A percentile compares a stretch with the other conserved stretches of the same genome.
phyloP scores from a whole-genome alignment of 805 yeast species.

The Tetrapisispora namnaoensis region DNA sequence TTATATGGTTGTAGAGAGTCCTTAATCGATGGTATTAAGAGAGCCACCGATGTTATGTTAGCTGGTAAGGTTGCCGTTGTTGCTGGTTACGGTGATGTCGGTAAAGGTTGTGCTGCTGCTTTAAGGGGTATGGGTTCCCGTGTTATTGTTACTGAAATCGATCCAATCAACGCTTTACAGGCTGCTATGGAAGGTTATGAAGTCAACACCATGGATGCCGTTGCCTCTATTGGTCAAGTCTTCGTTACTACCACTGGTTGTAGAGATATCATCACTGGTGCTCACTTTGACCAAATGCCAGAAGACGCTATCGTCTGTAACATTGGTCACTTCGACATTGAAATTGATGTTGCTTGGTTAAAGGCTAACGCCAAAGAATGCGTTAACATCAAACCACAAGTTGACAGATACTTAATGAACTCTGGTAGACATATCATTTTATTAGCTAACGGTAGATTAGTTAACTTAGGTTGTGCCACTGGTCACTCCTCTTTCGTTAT shows the following conservation, averaged over 20 bases:
- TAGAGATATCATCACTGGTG: slow-evolving; percentile 91
- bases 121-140: slow-evolving; percentile 98
- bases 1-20: slow-evolving; percentile 99
- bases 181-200: slow-evolving; percentile 99
- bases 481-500: slow-evolving; percentile 98
- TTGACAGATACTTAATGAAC: slow-evolving; percentile 87
- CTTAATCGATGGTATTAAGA: slow-evolving; percentile 94
- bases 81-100: slow-evolving; percentile 99
- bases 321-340: slow-evolving; percentile 99
- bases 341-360: slow-evolving; percentile 98
- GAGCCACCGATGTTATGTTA: slow-evolving; percentile 99
- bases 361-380: slow-evolving; percentile 86
- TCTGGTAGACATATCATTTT: slow-evolving; percentile 89
- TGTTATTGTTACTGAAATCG: slow-evolving; percentile 93
- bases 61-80: slow-evolving; percentile 99
- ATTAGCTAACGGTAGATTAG: slow-evolving; percentile 98
- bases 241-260: slow-evolving; percentile 99
- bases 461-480: slow-evolving; percentile 98
- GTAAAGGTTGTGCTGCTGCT: slow-evolving; percentile 99
- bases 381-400: slow-evolving; percentile 97
- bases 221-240: slow-evolving; percentile 86
- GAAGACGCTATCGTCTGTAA: slow-evolving; percentile 99
- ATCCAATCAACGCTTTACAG: slow-evolving; percentile 97
- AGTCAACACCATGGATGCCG: slow-evolving; percentile 91
- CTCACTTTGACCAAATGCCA: slow-evolving; percentile 87